Base-by-base conservation (phyloP, 129 eudicot species). In the sunflower (Helianthus annuus) region DNA sequence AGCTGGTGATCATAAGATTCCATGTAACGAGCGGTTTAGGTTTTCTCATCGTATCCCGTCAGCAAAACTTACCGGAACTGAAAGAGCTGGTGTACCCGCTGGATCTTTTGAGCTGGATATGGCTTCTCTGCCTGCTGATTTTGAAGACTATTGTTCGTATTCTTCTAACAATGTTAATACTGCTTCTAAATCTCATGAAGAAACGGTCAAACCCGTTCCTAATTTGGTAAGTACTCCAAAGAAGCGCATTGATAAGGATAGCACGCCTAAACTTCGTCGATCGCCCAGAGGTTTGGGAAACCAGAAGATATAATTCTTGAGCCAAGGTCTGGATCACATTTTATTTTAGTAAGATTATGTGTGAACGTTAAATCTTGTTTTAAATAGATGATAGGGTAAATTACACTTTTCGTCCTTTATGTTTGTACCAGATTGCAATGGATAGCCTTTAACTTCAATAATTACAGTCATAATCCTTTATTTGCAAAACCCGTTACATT, bases 91-190 rank as follows among this genome's bases (percentile, higher is more conserved):
- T 59, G 91, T 90, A 45, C 97, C 99, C 4, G 63, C 42, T 59
- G 96, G 86, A 24, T 83, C 91, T 44, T 83, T 95, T 85, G 97
- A 90, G 80, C 97, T 95, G 44, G 99, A 95, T 83, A 86, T 92
- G 62, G 97, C 96, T 71, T 62, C 97, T 46, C 62, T 95, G 24
- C 89, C 89, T 17, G 8, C 34, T 52, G 76, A 79, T 44, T 66
- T 82, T 48, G 81, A 85, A 29, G 82, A 74, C n/a, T 11, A 74
- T 76, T 60, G 66, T 32, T 13, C 66, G 1, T 70, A 78, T 58
- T 72, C 48, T 60, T 75, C 82, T 34, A 62, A 66, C 2, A 64
- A 83, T n/a, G 76, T 71, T 27, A 74, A 71, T 14, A 54, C 45
- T 7, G 77, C 22, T 34, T 69, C 52, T 53, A 34, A 52, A 38